Evolutionary conservation across 768 basidiomycete species (phyloP).

Genomic region (Ramaria sp.): DNA sequence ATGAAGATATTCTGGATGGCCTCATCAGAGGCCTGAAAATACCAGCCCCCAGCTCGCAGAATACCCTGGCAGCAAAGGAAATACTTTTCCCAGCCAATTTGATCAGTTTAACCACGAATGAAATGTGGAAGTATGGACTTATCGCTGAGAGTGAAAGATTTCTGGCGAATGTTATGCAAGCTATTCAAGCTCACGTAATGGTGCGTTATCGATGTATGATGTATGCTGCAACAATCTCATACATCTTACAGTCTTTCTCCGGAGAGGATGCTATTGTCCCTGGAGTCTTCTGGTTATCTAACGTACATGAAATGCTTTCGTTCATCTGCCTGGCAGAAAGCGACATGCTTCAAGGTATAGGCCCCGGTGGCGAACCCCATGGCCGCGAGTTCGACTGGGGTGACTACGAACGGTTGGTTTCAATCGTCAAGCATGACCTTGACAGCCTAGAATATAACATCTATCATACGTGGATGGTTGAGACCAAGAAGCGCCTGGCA

Average conservation of each 20-base stretch:
- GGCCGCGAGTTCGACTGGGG: conserved; percentile 94
- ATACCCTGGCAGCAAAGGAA: conserved; percentile 91
- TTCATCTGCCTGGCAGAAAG: conserved; percentile 99
- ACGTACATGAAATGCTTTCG: conserved; percentile 98
- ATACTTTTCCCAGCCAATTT: conserved; percentile 98
- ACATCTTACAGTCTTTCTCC: conserved; percentile 55
- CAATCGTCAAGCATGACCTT: conserved; percentile 97
- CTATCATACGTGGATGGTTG: conserved; percentile 98
- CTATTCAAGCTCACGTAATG: conserved; percentile 95
- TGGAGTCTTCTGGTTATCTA: conserved; percentile 99
- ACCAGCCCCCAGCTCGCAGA: conserved; percentile 79
- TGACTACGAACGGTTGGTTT: conserved; percentile 91
- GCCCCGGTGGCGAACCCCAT: conserved; percentile 87
- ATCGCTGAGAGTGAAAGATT: conserved; percentile 96
- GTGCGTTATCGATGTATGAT: conserved; percentile 36
- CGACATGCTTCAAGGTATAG: conserved; percentile 97
- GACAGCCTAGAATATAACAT: conserved; percentile 99
- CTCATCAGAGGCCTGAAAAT: conserved; percentile 89
- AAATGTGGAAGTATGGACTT: conserved; percentile 99
- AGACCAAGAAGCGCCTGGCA: conserved; percentile 88
- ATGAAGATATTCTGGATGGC: conserved; percentile 88
- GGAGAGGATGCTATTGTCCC: conserved; percentile 94
- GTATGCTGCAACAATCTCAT: conserved; percentile 10
- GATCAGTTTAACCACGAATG: conserved; percentile 96
- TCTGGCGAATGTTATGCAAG: conserved; percentile 98